These are phyloP conservation scores for Fallopia convolvulus DNA, from an alignment of 148 eudicot species.

Conservation along the genomic window DNA sequence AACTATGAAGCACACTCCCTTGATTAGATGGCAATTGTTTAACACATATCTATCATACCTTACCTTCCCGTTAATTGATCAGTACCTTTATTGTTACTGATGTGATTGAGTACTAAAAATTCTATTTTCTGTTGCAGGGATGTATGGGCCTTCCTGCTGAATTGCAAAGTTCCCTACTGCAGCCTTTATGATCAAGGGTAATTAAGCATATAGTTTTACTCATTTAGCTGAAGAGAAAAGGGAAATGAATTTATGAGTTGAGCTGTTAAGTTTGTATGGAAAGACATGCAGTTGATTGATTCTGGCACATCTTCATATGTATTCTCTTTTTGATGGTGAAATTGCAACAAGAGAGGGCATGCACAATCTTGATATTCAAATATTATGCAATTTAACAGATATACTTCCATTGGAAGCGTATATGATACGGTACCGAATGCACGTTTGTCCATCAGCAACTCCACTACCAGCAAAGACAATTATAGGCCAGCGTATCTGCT, in stretches of 20 bases:
- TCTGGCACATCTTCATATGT: neutral
- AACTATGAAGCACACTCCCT: neutral
- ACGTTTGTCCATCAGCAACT: conserved; percentile 35
- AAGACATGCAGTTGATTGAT: neutral
- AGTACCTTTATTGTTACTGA: neutral
- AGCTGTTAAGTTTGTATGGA: neutral
- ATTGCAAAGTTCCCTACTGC: conserved; percentile 91
- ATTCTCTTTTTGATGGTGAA: neutral
- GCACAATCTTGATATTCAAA: neutral
- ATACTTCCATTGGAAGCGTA: conserved; percentile 92
- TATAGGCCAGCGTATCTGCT: conserved; percentile 83
- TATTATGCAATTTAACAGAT: conserved; percentile 31
- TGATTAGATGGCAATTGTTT: neutral
- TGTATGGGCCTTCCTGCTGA: conserved; percentile 89
- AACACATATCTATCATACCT: neutral
- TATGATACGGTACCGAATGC: conserved; percentile 90
- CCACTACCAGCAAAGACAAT: conserved; percentile 37
- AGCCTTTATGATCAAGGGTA: conserved; percentile 98
- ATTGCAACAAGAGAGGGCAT: neutral
- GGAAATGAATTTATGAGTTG: neutral
- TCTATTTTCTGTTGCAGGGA: conserved; percentile 48
- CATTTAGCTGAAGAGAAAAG: neutral
- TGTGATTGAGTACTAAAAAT: neutral
- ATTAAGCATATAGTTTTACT: conserved; percentile 5
- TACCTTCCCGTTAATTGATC: neutral